Evolutionary conservation across 257 asterid species (phyloP), one percentile per base, ranked within the genome.

Genomic region (Craterostigma plantagineum): DNA sequence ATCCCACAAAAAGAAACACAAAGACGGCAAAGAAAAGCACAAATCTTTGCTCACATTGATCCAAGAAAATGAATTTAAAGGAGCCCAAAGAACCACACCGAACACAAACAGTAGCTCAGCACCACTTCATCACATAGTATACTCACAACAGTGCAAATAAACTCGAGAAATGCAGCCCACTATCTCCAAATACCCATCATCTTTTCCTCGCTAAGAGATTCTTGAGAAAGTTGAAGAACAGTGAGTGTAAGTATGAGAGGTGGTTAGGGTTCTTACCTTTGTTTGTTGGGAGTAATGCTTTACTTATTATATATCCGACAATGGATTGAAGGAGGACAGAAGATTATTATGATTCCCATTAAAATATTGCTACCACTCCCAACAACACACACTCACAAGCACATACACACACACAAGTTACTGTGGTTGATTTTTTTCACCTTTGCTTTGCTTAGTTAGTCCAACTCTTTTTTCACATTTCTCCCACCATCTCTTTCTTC

Each of bases 21-120:
- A n/a, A n/a, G n/a, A n/a, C n/a, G 33, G 27, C 15, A n/a, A 10
- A 15, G 45, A 53, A 59, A 68, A 63, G 76, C 14, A 10, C 35
- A 52, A 59, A 69, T 69, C 72, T 65, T 60, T 63, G 59, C 70
- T 61, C 56, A 64, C 72, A 64, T 64, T 69, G 76, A 69, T 69
- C 62, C 72, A 69, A 64, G 64, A 61, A 58, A 61, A 46, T n/a
- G 48, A 61, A 64, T 45, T 58, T 11, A 57, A 37, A 34, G 30
- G 6, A 23, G 30, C n/a, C n/a, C n/a, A n/a, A n/a, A n/a, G n/a
- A 57, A 39, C 48, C 45, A 23, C 30, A 23, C 55, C 6, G 61
- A 51, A 14, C 37, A 41, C 40, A 10, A 38, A 42, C 10, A 17
- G 35, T 16, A 55, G 52, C 5, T 38, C 0, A 34, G 49, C 18